These are phyloP conservation scores for Trichophyton benhamiae DNA, from an alignment of 2,329 filamentous ascomycete genomes.

Conservation along the genomic window DNA sequence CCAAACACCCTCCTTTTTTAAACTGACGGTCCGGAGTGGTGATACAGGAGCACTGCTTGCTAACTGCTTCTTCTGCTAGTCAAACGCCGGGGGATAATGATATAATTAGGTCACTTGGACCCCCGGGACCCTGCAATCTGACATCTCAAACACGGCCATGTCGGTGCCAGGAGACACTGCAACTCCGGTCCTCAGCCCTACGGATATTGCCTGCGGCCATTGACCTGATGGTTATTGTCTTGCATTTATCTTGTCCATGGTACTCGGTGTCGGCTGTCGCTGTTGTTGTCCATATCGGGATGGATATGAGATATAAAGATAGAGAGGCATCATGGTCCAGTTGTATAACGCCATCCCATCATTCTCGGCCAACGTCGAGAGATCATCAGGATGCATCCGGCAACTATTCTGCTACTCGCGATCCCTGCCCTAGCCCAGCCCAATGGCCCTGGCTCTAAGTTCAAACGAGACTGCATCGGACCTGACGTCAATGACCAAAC, in stretches of 20 bases:
- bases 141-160: neutral
- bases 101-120: neutral
- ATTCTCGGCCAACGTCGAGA: too few species aligned
- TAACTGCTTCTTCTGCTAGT: too few species aligned
- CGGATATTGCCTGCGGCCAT: neutral
- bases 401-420: neutral
- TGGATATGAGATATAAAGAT: neutral
- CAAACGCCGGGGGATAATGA: neutral
- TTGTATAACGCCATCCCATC: too few species aligned
- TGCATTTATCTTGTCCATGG: neutral
- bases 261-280: neutral
- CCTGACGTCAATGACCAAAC: constrained; percentile 25
- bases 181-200: neutral
- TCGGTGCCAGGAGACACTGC: neutral
- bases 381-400: too few species aligned
- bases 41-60: neutral
- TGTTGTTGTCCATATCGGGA: neutral
- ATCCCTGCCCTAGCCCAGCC: neutral
- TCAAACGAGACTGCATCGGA: constrained; percentile 11
- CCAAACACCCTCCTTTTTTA: too few species aligned
- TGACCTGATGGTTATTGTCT: neutral
- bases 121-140: neutral
- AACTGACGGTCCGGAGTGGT: neutral
- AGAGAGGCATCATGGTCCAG: too few species aligned
- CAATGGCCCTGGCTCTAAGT: neutral